Percentiles rank a stretch among this genome's conserved stretches.
These are phyloP conservation scores for Limtongia smithiae DNA, from an alignment of 805 yeast genomes.

Conservation along the genomic window DNA sequence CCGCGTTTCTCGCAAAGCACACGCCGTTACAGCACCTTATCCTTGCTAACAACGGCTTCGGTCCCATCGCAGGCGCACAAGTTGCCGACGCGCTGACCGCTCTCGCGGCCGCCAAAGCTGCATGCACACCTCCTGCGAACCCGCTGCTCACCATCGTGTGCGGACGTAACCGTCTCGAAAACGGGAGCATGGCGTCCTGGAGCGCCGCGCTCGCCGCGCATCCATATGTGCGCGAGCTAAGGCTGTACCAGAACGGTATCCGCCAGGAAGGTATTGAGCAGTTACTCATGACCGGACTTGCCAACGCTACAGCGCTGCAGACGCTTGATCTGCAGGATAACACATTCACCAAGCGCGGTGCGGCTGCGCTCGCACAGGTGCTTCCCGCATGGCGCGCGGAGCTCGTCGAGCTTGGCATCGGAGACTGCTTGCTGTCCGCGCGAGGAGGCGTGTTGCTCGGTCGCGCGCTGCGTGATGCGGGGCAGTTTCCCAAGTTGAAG, in stretches of 20 bases:
- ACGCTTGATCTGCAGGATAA: slow-evolving; percentile 89
- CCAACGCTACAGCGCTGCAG: slow-evolving; percentile 55
- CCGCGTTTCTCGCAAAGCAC: slow-evolving; percentile 69
- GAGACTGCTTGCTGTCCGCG: slow-evolving; percentile 82
- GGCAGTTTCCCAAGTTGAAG: slow-evolving; percentile 45
- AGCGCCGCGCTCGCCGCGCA: slow-evolving; percentile 83
- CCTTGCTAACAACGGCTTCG: slow-evolving; percentile 94
- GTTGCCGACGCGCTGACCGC: slow-evolving; percentile 81
- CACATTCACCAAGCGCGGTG: slow-evolving; percentile 74
- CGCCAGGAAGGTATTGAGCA: slow-evolving; percentile 87
- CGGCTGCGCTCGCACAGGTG: slow-evolving; percentile 58
- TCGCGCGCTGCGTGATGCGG: slow-evolving; percentile 37
- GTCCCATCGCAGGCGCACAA: slow-evolving; percentile 95
- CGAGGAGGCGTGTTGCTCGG: slow-evolving; percentile 64
- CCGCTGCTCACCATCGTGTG: slow-evolving; percentile 74
- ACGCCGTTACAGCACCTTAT: slow-evolving; percentile 79
- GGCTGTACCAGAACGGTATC: slow-evolving; percentile 93
- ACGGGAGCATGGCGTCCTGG: slow-evolving; percentile 84
- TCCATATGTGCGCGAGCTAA: slow-evolving; percentile 59
- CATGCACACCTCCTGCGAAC: slow-evolving; percentile 27
- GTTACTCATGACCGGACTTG: slow-evolving; percentile 69
- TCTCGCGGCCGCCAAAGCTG: slow-evolving; percentile 61
- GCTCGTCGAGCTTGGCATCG: slow-evolving; percentile 74
- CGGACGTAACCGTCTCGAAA: slow-evolving; percentile 95
- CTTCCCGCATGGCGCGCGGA: slow-evolving; percentile 58